Conservation (phyloP, 2,329 filamentous ascomycete species). For the Calonectria ilicicola region DNA sequence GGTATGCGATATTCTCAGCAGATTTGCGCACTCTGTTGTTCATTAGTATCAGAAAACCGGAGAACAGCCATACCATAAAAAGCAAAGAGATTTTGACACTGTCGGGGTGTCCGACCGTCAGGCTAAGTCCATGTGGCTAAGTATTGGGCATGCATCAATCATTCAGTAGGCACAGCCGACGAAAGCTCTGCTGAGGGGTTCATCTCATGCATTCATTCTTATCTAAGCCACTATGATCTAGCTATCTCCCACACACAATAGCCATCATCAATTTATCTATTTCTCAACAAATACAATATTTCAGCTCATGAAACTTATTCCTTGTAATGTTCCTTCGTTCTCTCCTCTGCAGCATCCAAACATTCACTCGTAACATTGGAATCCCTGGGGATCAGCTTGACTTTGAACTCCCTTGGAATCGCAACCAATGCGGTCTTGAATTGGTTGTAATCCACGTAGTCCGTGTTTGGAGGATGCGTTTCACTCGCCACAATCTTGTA, state of each 20-base stretch:
- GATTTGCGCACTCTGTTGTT: background rate
- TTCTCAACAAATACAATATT: background rate
- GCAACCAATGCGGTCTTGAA: slow-evolving; percentile 71
- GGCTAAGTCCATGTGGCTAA: background rate
- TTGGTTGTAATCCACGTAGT: slow-evolving; percentile 72
- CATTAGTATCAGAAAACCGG: background rate
- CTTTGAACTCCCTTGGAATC: slow-evolving; percentile 69
- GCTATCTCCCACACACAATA: background rate
- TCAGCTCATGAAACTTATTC: slow-evolving; percentile 39
- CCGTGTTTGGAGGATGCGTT: slow-evolving; percentile 66
- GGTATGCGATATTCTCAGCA: background rate
- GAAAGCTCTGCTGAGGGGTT: too few species aligned
- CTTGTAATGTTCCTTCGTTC: slow-evolving; percentile 63
- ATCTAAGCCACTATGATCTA: background rate
- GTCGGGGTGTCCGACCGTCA: slow-evolving; percentile 6
- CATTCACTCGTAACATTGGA: slow-evolving; percentile 51
- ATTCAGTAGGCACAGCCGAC: background rate
- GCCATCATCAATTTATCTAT: background rate
- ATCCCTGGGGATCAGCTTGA: slow-evolving; percentile 66
- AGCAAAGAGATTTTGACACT: background rate
- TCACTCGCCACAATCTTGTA: slow-evolving; percentile 63
- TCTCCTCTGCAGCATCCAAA: slow-evolving; percentile 53
- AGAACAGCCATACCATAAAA: background rate
- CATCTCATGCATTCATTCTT: background rate
- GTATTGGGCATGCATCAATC: background rate